Percentiles rank a stretch among this genome's conserved stretches.
Conservation (phyloP, 371 early-diverging fungal species). For the Mortierella sp. region DNA sequence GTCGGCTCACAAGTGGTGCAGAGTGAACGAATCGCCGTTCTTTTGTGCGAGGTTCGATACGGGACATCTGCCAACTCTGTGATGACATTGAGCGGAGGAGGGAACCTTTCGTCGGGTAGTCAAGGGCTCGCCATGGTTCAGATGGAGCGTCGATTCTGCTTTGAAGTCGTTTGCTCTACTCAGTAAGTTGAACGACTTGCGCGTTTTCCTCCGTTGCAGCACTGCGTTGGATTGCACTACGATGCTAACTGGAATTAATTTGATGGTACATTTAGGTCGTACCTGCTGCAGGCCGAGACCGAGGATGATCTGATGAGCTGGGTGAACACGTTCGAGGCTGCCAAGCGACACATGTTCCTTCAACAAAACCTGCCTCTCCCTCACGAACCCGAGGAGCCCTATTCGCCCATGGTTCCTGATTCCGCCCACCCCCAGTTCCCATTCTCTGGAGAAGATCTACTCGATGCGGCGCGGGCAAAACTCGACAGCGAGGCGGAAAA, state of each 20-base stretch:
- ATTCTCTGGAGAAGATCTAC: slow-evolving; percentile 37
- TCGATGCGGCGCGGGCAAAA: neutral
- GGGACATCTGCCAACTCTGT: slow-evolving; percentile 33
- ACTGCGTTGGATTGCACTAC: neutral
- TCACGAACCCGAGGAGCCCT: slow-evolving; percentile 46
- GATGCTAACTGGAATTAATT: neutral
- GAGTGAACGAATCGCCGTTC: slow-evolving; percentile 69
- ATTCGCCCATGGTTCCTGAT: slow-evolving; percentile 47
- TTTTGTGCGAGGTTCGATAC: slow-evolving; percentile 73
- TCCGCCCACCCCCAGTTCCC: slow-evolving; percentile 31
- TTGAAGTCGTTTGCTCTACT: slow-evolving; percentile 78
- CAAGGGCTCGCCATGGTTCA: slow-evolving; percentile 58
- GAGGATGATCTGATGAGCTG: slow-evolving; percentile 78
- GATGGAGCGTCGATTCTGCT: slow-evolving; percentile 78
- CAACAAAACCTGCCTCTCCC: slow-evolving; percentile 34
- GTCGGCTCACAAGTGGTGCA: slow-evolving; percentile 69
- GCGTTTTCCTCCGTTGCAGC: too few relatives aligned
- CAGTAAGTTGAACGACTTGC: slow-evolving; percentile 63
- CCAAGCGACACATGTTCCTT: slow-evolving; percentile 59
- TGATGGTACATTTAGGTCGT: slow-evolving; percentile 45
- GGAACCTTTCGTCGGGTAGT: slow-evolving; percentile 41
- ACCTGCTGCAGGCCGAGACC: slow-evolving; percentile 77
- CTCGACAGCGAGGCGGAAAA: slow-evolving; percentile 15
- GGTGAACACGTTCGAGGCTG: slow-evolving; percentile 75
- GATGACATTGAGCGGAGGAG: slow-evolving; percentile 38